Base-by-base conservation (phyloP, 805 yeast genomes). In the Candida sakaeoensis region DNA sequence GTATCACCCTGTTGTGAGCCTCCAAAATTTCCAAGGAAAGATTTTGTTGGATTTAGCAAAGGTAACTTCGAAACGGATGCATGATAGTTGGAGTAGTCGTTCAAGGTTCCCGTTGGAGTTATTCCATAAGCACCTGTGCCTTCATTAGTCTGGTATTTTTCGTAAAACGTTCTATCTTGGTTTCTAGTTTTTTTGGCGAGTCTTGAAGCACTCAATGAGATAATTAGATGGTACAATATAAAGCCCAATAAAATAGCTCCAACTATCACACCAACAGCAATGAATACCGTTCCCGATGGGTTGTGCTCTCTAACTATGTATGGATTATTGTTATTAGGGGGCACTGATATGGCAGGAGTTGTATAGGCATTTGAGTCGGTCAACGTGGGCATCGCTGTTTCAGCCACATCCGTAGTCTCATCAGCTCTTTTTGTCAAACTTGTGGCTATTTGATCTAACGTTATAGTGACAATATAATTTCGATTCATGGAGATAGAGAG, bases 281-380 rank as follows among this genome's bases (percentile, higher is more conserved):
- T 87, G 61, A 86, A 87, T 2, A 88, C 89, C 1, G 93, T 83
- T 1, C 95, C 95, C 34, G 76, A 71, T 1, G 89, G 86, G 33
- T 70, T 67, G 15, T 54, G 54, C 5, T 79, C 60, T 33, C 65
- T 59, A 48, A 73, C 60, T 14, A 87, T 68, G 51, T 73, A 80
- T 8, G 95, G 95, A 58, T 87, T 87, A 36, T 71, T 62, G 13
- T 49, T 50, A 29, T 76, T 69, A 1, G 81, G 64, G 0, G 95
- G 95, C 9, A 80, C 76, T 1, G 71, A 59, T 12, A 78, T 63
- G 1, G 72, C 47, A 2, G 82, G 81, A 7, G 77, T 67, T 15
- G 77, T 70, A 40, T 41, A 66, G 14, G 60, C 40, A 5, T 41
- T 40, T n/a, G 39, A n/a, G 24, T 26, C 29, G 12, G 40, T 29